These are phyloP conservation scores for Grosmannia serpens DNA, from an alignment of 2,329 filamentous ascomycete species.

Conservation along the genomic window DNA sequence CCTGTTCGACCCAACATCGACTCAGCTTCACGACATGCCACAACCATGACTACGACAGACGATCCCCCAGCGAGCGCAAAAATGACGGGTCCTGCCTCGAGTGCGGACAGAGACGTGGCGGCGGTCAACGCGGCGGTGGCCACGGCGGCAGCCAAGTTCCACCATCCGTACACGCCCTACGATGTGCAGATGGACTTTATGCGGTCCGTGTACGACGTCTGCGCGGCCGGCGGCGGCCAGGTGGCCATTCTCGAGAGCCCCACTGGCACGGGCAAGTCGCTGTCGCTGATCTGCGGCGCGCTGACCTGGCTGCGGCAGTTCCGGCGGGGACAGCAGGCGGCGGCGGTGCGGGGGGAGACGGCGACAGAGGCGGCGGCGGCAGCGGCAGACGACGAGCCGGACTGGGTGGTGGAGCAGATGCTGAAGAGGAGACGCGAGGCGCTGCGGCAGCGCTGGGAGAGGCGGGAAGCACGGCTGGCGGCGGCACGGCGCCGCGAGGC, in stretches of 20 bases:
- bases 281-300: conserved; percentile 81
- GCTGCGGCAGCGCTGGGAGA: conserved; percentile 53
- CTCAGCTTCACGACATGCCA: background rate
- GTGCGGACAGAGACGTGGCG: background rate
- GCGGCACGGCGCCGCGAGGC: conserved; percentile 6
- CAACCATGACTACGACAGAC: background rate
- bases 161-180: conserved; percentile 82
- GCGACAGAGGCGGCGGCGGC: conserved; percentile 22
- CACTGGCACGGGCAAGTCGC: conserved; percentile 85
- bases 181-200: conserved; percentile 83
- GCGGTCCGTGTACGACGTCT: conserved; percentile 66
- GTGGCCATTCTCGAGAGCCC: conserved; percentile 86
- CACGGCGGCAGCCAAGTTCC: conserved; percentile 46
- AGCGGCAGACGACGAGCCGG: conserved; percentile 55
- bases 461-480: conserved; percentile 59
- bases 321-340: conserved; percentile 40
- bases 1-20: background rate
- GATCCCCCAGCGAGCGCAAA: background rate
- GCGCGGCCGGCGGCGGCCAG: conserved; percentile 59
- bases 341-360: background rate
- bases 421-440: conserved; percentile 56
- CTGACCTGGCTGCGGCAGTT: conserved; percentile 84
- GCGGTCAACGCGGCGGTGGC: background rate
- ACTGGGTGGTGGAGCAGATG: conserved; percentile 75
- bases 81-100: background rate